Conservation (phyloP, 2,329 filamentous ascomycete species). For the Fusarium multiceps region DNA sequence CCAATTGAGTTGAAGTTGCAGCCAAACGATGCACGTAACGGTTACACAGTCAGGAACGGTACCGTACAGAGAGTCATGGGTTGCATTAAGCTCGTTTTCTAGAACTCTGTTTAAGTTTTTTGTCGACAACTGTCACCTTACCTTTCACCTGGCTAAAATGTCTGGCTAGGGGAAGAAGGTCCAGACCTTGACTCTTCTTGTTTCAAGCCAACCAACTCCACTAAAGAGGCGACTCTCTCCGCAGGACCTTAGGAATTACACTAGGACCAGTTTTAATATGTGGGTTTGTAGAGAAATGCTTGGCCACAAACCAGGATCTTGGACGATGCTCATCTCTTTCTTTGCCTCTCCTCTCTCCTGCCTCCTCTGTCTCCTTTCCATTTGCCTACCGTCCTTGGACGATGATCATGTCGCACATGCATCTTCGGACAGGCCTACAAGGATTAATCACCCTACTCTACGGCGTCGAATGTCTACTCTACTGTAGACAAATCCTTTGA, state of each 20-base stretch:
- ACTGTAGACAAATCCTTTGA: background rate
- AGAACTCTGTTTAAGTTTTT: constrained; percentile 3
- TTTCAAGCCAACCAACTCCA: constrained; percentile 2
- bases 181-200: background rate
- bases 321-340: constrained; percentile 9
- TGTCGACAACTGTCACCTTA: background rate
- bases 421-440: background rate
- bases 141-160: background rate
- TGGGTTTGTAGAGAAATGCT: background rate
- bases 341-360: background rate
- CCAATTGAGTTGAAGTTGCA: background rate
- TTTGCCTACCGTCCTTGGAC: background rate
- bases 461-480: background rate
- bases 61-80: constrained; percentile 5
- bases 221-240: constrained; percentile 7
- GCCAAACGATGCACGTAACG: background rate
- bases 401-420: background rate
- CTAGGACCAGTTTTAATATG: constrained; percentile 7
- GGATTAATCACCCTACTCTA: no score
- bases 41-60: background rate
- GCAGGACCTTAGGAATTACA: background rate
- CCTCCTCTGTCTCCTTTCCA: background rate
- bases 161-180: background rate
- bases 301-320: constrained; percentile 1
- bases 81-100: constrained; percentile 25